These are phyloP conservation scores for Cladosporium cucumerinum DNA, from an alignment of 2,329 filamentous ascomycete species.

Conservation along the genomic window DNA sequence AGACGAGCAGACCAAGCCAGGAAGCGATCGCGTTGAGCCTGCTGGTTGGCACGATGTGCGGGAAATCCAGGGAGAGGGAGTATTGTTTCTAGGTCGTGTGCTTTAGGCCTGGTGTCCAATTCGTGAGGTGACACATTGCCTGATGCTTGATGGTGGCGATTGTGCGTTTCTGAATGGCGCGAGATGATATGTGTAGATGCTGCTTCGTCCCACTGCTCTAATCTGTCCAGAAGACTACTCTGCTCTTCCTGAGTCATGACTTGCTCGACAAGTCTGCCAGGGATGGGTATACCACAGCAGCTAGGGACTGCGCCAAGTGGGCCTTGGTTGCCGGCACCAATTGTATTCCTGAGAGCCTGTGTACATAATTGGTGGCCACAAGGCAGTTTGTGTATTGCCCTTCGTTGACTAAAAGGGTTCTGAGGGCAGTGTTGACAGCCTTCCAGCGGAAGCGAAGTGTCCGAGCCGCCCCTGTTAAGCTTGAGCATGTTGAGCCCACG, in stretches of 20 bases:
- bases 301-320: slow-evolving; percentile 35
- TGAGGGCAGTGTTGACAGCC: slow-evolving; percentile 35
- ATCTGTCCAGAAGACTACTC: slow-evolving; percentile 32
- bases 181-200: slow-evolving; percentile 16
- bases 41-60: slow-evolving; percentile 26
- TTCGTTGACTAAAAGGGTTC: slow-evolving; percentile 24
- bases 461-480: slow-evolving; percentile 28
- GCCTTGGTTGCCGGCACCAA: slow-evolving; percentile 31
- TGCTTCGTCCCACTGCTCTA: slow-evolving; percentile 33
- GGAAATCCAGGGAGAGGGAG: slow-evolving; percentile 28
- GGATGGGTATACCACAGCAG: slow-evolving; percentile 42
- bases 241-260: slow-evolving; percentile 40
- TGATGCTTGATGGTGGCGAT: background rate
- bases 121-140: slow-evolving; percentile 1
- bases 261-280: slow-evolving; percentile 38
- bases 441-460: slow-evolving; percentile 22
- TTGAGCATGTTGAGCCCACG: slow-evolving; percentile 33
- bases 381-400: slow-evolving; percentile 33
- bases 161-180: background rate
- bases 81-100: slow-evolving; percentile 23
- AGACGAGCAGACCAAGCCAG: slow-evolving; percentile 27
- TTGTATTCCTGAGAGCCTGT: slow-evolving; percentile 32
- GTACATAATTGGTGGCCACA: slow-evolving; percentile 37
- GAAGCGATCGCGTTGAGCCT: slow-evolving; percentile 32
- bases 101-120: slow-evolving; percentile 17